Evolutionary conservation across 164 flowering plant genomes (phyloP).

Genomic region (Brasenia schreberi): DNA sequence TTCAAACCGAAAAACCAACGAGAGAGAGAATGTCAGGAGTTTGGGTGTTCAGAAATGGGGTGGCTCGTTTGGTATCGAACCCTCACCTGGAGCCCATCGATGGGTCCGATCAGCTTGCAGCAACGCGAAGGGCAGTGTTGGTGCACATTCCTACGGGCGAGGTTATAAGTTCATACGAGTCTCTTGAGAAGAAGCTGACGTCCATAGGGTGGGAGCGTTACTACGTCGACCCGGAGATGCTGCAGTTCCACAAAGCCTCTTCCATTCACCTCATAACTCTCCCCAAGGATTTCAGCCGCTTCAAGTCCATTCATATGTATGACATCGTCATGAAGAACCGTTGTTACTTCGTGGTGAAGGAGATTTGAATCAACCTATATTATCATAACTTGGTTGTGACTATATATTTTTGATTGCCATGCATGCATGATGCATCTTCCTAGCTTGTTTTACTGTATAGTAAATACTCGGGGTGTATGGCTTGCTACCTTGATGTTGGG

Average conservation of each 20-base stretch:
- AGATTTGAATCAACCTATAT: constrained; percentile 2
- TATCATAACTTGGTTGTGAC: no score
- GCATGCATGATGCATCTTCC: no score
- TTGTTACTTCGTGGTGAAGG: constrained; percentile 45
- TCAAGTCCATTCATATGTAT: constrained; percentile 56
- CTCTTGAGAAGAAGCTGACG: constrained; percentile 27
- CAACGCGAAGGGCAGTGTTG: constrained; percentile 23
- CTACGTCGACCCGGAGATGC: constrained; percentile 35
- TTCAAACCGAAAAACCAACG: not conserved
- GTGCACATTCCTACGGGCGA: constrained; percentile 36
- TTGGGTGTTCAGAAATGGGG: constrained; percentile 40
- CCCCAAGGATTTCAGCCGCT: constrained; percentile 47
- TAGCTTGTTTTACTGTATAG: no score
- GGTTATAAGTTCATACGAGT: constrained; percentile 34
- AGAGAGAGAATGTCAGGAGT: constrained; percentile 43
- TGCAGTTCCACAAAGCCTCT: constrained; percentile 49
- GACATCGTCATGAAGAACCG: constrained; percentile 61
- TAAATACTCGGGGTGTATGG: no score
- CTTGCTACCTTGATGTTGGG: no score
- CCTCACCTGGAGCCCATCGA: constrained; percentile 5
- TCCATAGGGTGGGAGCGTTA: constrained; percentile 67
- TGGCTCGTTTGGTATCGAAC: constrained; percentile 13
- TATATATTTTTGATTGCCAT: no score
- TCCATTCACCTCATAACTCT: constrained; percentile 63
- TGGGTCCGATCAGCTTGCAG: constrained; percentile 1